Evolutionary conservation across 1,284 basidiomycete genomes (phyloP).

Genomic region (Pyrrhoderma noxium): DNA sequence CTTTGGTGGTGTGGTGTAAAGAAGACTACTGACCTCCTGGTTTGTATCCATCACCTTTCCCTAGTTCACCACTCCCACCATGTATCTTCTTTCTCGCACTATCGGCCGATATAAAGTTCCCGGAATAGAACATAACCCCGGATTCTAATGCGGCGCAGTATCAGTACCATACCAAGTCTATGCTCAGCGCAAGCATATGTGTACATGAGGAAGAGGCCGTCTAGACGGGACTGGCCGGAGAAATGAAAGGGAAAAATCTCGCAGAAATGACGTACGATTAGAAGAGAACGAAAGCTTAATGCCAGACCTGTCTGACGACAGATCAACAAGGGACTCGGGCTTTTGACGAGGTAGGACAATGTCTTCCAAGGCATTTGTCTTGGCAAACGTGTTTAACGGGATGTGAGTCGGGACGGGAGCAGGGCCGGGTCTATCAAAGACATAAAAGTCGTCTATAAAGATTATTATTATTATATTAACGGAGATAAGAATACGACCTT

Average conservation of each 20-base stretch:
- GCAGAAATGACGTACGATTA: constrained; percentile 48
- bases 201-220: no score
- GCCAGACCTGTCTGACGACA: constrained; percentile 52
- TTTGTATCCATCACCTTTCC: constrained; percentile 52
- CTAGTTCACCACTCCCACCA: constrained; percentile 56
- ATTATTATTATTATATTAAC: constrained; percentile 1
- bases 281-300: constrained; percentile 54
- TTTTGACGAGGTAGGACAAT: constrained; percentile 34
- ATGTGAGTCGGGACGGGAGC: constrained; percentile 32
- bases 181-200: no score
- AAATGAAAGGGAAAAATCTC: constrained; percentile 6
- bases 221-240: background rate
- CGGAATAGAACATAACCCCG: constrained; percentile 68
- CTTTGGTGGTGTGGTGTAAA: background rate
- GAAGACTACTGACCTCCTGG: constrained; percentile 39
- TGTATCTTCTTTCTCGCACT: constrained; percentile 65
- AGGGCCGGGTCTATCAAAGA: constrained; percentile 38
- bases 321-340: constrained; percentile 41
- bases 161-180: background rate
- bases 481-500: background rate
- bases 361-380: constrained; percentile 42
- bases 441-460: constrained; percentile 57
- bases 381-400: constrained; percentile 26
- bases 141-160: constrained; percentile 39
- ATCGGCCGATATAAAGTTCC: constrained; percentile 40